phyloP scores from a whole-genome alignment of 2,329 filamentous ascomycete genomes.

The Phialocephala subalpina region DNA sequence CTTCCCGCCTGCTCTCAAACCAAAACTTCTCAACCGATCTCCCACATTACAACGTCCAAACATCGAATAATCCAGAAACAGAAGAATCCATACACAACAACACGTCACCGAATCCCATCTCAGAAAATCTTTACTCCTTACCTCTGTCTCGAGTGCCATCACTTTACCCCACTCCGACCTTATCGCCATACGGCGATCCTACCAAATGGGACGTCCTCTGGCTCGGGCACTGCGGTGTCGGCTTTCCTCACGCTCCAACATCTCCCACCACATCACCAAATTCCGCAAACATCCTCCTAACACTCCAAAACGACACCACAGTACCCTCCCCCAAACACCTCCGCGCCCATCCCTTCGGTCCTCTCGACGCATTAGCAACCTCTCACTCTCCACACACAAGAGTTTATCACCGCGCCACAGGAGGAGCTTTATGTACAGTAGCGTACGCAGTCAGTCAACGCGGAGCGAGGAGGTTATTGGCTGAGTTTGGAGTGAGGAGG shows the following conservation, averaged over 20 bases:
- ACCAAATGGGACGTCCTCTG: constrained; percentile 32
- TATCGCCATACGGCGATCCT: constrained; percentile 30
- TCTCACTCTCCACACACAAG: constrained; percentile 29
- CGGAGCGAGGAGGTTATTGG: constrained; percentile 29
- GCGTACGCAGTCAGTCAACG: constrained; percentile 32
- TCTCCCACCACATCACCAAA: background rate
- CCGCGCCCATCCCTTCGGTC: constrained; percentile 33
- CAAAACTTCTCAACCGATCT: constrained; percentile 12
- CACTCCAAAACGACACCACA: constrained; percentile 23
- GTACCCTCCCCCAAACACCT: constrained; percentile 30
- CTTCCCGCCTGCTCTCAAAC: constrained; percentile 23
- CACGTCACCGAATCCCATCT: constrained; percentile 25
- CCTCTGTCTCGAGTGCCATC: constrained; percentile 10
- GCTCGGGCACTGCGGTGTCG: constrained; percentile 32
- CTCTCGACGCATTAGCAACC: constrained; percentile 24
- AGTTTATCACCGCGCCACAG: constrained; percentile 28
- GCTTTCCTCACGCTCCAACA: constrained; percentile 23
- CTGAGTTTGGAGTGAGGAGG: constrained; percentile 30
- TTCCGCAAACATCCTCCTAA: constrained; percentile 25
- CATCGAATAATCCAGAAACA: constrained; percentile 34
- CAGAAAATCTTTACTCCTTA: constrained; percentile 20
- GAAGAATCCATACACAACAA: constrained; percentile 29
- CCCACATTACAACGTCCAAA: constrained; percentile 9
- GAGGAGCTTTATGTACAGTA: constrained; percentile 32
- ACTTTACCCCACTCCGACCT: background rate